Base-by-base conservation (phyloP, 2,329 filamentous ascomycete genomes). In the Akanthomyces muscarius region DNA sequence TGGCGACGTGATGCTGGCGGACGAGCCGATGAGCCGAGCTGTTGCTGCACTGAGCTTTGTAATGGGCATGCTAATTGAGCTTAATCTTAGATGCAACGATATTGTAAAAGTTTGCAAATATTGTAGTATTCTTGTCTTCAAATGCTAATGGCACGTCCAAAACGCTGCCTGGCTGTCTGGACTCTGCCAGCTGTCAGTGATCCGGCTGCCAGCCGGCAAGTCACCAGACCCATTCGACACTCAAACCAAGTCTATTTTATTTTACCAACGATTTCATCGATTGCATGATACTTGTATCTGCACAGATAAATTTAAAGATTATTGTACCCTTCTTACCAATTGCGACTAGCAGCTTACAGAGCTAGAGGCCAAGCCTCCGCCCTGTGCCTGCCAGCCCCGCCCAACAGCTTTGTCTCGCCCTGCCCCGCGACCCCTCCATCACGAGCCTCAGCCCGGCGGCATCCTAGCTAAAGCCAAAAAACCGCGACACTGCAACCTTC, bases 1-100 rank as follows among this genome's bases (percentile, higher is more conserved):
- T 0, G 89, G 82, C 8, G 84, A 83, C 5, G 82, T 78, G 56
- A 92, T 80, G 52, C 82, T 80, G 67, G 87, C 79, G 3, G 84
- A 79, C 8, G 89, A 86, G 42, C 86, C 83, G 7, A 93, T 78
- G 13, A 84, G 80, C 53, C 81, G 81, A 25, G 82, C 76, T 16
- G 83, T 80, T 3, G 78, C 73, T 44, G 76, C 68, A 2, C 84
- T 76, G 8, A 89, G 76, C 25, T 77, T 71, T 62, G 72, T 70
- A 63, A 89, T 86, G 47, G 78, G 67, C 82, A 84, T 85, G 52
- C 36, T 36, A 48, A 21, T 25, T 25, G 13, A 48, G 23, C 45
- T 28, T 18, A 25, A 28, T 28, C 16, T 13, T 48, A 18, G 28
- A 28, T 28, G 14, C 23, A 14, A 11, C 13, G 5, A 25, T 48